Evolutionary conservation across 441 rosid genomes (phyloP).

Genomic region (Brassica hybrid): DNA sequence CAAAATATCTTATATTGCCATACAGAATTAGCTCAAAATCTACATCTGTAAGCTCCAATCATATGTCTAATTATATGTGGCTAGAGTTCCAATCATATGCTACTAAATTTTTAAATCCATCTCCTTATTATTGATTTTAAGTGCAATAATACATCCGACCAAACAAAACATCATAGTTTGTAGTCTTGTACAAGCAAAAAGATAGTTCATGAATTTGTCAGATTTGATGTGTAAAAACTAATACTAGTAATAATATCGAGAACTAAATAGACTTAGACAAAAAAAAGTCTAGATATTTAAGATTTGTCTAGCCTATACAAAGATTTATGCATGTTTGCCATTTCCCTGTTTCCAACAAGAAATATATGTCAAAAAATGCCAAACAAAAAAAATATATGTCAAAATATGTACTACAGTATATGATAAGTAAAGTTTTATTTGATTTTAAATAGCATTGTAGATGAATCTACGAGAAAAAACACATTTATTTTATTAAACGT

Average conservation of each 20-base stretch:
- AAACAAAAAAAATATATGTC: too few species aligned
- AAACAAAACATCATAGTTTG: not conserved
- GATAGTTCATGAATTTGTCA: not conserved
- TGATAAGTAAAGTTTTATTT: too few species aligned
- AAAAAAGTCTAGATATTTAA: conserved; percentile 2
- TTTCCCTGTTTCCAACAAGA: too few species aligned
- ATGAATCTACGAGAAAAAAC: not conserved
- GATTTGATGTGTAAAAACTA: not conserved
- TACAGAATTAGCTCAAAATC: not conserved
- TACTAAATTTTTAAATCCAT: not conserved
- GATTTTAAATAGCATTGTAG: too few species aligned
- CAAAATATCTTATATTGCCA: not conserved
- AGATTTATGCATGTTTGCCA: not conserved
- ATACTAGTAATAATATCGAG: not conserved
- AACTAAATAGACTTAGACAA: not conserved
- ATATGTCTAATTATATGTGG: not conserved
- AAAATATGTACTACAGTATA: too few species aligned
- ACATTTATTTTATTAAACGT: not conserved
- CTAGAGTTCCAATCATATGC: not conserved
- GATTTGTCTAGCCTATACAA: not conserved
- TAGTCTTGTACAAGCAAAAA: not conserved
- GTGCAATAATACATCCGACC: not conserved
- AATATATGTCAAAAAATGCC: too few species aligned
- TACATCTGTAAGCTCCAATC: not conserved
- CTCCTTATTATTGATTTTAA: not conserved